Conservation (phyloP, 306 rosid species). For the Arachis hypogaea region DNA sequence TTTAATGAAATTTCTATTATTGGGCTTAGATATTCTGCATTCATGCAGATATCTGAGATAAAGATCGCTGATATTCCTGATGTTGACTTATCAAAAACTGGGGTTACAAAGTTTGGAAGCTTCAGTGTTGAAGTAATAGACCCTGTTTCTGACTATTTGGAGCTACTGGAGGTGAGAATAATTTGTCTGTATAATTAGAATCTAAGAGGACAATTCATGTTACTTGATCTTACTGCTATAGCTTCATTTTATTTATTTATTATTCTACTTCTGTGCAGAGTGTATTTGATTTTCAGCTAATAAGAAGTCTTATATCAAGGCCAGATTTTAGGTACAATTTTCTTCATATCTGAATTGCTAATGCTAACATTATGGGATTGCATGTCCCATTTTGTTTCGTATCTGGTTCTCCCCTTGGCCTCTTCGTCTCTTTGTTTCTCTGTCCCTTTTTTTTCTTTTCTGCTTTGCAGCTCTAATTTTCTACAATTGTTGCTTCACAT, state of each 20-base stretch:
- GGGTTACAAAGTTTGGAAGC: slow-evolving; percentile 72
- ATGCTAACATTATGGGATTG: slow-evolving; percentile 22
- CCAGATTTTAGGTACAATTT: slow-evolving; percentile 73
- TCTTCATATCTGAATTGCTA: slow-evolving; percentile 19
- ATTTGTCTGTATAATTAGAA: slow-evolving; percentile 24
- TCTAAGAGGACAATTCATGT: slow-evolving; percentile 34
- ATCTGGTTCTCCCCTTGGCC: slow-evolving; percentile 5
- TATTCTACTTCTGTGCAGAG: slow-evolving; percentile 54
- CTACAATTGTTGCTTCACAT: neutral
- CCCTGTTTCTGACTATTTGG: slow-evolving; percentile 92
- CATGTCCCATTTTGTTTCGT: slow-evolving; percentile 12
- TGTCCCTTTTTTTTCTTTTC: neutral
- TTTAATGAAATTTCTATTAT: neutral
- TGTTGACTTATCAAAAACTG: slow-evolving; percentile 77
- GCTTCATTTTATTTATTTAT: slow-evolving; percentile 14
- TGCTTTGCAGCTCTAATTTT: neutral
- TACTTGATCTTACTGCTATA: slow-evolving; percentile 37
- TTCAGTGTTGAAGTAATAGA: slow-evolving; percentile 90
- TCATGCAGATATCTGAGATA: slow-evolving; percentile 78
- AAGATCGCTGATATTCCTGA: slow-evolving; percentile 87
- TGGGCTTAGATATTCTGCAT: slow-evolving; percentile 33
- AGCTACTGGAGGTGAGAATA: slow-evolving; percentile 78
- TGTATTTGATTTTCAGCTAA: slow-evolving; percentile 88
- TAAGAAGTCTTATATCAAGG: slow-evolving; percentile 72
- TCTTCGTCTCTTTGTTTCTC: neutral